Evolutionary conservation across 257 asterid genomes (phyloP).

Genomic region (Solanum bukasovii): DNA sequence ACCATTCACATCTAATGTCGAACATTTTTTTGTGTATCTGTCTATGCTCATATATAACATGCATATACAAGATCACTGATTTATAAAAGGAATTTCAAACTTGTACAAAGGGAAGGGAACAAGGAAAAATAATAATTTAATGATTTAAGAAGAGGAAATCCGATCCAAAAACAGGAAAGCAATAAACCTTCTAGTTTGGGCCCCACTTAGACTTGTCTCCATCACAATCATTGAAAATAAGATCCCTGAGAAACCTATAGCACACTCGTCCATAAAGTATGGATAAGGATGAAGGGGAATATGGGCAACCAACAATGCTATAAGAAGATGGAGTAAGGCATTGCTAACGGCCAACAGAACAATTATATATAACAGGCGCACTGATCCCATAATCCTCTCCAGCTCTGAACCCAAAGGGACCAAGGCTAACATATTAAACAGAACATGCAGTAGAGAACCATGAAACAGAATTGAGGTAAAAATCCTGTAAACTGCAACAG

Average conservation of each 20-base stretch:
- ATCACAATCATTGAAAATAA: slow-evolving; percentile 94
- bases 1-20: not conserved
- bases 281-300: slow-evolving; percentile 37
- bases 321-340: slow-evolving; percentile 67
- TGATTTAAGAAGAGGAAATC: not conserved
- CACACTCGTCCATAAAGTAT: slow-evolving; percentile 71
- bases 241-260: slow-evolving; percentile 93
- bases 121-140: not conserved
- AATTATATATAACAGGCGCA: slow-evolving; percentile 57
- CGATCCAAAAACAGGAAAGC: not conserved
- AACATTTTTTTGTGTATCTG: not conserved
- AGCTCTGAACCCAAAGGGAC: slow-evolving; percentile 97
- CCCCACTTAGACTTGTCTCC: slow-evolving; percentile 90
- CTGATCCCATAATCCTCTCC: slow-evolving; percentile 97
- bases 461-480: slow-evolving; percentile 73
- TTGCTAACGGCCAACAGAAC: slow-evolving; percentile 69
- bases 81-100: not conserved
- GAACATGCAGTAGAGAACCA: slow-evolving; percentile 84
- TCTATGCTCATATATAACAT: not conserved
- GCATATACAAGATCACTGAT: not conserved
- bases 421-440: slow-evolving; percentile 94
- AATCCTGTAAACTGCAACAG: slow-evolving; percentile 75
- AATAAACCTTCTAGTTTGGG: slow-evolving; percentile 75
- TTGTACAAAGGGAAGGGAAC: not conserved
- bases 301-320: slow-evolving; percentile 53